Evolutionary conservation across 257 asterid genomes (phyloP).

Genomic region (Eustoma russellianum): DNA sequence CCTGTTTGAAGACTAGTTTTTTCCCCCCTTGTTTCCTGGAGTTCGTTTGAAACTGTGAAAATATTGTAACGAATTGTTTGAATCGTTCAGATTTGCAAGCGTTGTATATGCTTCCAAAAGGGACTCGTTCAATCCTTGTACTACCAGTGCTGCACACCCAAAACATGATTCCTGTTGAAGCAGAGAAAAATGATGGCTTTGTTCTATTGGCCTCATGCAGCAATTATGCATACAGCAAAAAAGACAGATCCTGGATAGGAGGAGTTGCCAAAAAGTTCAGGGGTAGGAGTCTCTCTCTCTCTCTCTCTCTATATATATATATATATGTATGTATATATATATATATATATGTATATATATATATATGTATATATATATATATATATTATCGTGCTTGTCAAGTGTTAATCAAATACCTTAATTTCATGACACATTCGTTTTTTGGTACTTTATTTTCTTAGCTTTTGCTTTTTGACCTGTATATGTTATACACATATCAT

Average conservation of each 20-base stretch:
- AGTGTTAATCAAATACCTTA: no score
- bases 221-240: constrained; percentile 53
- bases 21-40: background rate
- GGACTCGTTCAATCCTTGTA: constrained; percentile 60
- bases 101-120: constrained; percentile 63
- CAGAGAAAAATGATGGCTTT: constrained; percentile 40
- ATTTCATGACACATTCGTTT: no score
- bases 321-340: no score
- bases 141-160: constrained; percentile 45
- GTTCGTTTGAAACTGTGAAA: background rate
- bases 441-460: no score
- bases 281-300: constrained; percentile 14
- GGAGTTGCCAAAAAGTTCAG: constrained; percentile 64
- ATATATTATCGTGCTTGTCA: no score
- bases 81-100: constrained; percentile 37
- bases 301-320: no score
- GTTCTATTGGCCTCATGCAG: constrained; percentile 68
- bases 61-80: background rate
- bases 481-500: no score
- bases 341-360: no score
- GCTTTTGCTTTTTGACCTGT: no score
- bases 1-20: background rate
- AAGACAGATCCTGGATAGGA: constrained; percentile 70
- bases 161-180: constrained; percentile 13
- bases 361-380: no score